phyloP scores from a whole-genome alignment of 148 eudicot genomes.

The Arctostaphylos glauca region DNA sequence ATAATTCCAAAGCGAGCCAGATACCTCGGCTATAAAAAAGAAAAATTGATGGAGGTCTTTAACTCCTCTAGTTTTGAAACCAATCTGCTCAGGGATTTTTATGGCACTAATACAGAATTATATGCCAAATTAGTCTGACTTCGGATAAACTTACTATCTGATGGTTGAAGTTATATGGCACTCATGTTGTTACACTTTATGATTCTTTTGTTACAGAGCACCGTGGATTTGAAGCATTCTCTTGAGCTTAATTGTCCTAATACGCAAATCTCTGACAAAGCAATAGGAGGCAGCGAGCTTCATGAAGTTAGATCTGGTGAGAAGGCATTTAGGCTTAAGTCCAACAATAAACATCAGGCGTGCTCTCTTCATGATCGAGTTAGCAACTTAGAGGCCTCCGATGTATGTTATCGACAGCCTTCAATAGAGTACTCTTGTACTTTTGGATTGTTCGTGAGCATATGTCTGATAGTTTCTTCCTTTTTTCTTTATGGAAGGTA shows the following conservation, averaged over 20 bases:
- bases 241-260: slow-evolving; percentile 13
- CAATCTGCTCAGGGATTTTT: neutral
- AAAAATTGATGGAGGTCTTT: neutral
- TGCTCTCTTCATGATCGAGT: slow-evolving; percentile 22
- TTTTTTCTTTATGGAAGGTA: slow-evolving; percentile 30
- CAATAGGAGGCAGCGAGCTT: slow-evolving; percentile 19
- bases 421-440: neutral
- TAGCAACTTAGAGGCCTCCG: slow-evolving; percentile 24
- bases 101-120: neutral
- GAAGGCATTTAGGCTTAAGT: slow-evolving; percentile 24
- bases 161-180: neutral
- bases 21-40: too few species aligned
- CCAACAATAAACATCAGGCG: slow-evolving; percentile 24
- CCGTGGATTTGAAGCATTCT: slow-evolving; percentile 30
- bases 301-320: slow-evolving; percentile 26
- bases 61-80: neutral
- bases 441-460: slow-evolving; percentile 6
- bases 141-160: neutral
- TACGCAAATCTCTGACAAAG: slow-evolving; percentile 29
- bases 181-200: slow-evolving; percentile 11
- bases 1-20: too few species aligned
- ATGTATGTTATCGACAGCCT: slow-evolving; percentile 22
- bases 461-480: slow-evolving; percentile 14
- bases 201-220: slow-evolving; percentile 23
- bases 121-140: neutral